Evolutionary conservation across 495 filamentous ascomycete genomes (phyloP).

Genomic region (Cercophora sp.): DNA sequence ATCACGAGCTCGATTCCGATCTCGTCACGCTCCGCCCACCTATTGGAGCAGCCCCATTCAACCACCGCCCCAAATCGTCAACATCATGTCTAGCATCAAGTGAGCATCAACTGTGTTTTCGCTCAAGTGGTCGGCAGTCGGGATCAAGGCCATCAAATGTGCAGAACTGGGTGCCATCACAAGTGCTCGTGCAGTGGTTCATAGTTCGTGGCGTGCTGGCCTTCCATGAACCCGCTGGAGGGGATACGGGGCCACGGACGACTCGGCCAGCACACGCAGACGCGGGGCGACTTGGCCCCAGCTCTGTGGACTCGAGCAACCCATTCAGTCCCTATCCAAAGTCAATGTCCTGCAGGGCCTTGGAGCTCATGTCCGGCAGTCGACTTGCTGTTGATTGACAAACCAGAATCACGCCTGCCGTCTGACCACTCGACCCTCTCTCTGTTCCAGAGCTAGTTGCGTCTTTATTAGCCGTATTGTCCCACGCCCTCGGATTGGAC

Average conservation of each 20-base stretch:
- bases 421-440: background rate
- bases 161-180: too few relatives aligned
- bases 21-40: too few relatives aligned
- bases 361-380: background rate
- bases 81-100: too few relatives aligned
- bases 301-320: conserved; percentile 24
- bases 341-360: conserved; percentile 23
- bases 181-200: too few relatives aligned
- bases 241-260: conserved; percentile 12
- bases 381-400: conserved; percentile 4
- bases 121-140: background rate
- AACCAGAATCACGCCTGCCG: conserved; percentile 1
- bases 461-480: conserved; percentile 1
- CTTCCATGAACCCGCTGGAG: background rate
- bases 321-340: conserved; percentile 17
- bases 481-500: background rate
- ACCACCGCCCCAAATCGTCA: too few relatives aligned
- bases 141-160: background rate
- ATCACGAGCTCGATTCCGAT: too few relatives aligned
- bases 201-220: conserved; percentile 10
- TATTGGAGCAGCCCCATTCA: too few relatives aligned
- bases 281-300: conserved; percentile 30
- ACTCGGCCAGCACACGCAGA: conserved; percentile 16
- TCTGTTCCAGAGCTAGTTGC: conserved; percentile 4
- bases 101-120: too few relatives aligned